Evolutionary conservation across 2,329 filamentous ascomycete genomes (phyloP).

Genomic region (Aschersonia sp.): DNA sequence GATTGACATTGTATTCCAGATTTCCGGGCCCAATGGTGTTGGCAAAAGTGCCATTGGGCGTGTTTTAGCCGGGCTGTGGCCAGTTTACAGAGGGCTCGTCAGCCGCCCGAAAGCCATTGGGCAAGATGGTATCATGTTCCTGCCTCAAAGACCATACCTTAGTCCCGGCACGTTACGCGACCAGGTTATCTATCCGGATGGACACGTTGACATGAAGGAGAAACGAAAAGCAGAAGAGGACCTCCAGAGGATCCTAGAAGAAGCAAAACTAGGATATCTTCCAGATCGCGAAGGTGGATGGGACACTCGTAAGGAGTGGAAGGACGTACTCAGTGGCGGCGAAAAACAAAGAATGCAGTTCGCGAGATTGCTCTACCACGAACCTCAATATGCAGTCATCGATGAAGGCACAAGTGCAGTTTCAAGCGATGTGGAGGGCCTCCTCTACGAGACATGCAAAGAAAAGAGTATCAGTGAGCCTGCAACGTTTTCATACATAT

Average conservation of each 20-base stretch:
- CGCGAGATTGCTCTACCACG: constrained; percentile 81
- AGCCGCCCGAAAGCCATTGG: constrained; percentile 70
- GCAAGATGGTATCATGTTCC: constrained; percentile 92
- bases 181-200: constrained; percentile 95
- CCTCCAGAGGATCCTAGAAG: constrained; percentile 63
- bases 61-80: constrained; percentile 86
- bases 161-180: constrained; percentile 86
- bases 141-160: constrained; percentile 86
- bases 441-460: constrained; percentile 88
- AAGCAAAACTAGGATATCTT: constrained; percentile 76
- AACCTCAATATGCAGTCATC: constrained; percentile 85
- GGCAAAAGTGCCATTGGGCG: constrained; percentile 84
- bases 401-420: constrained; percentile 95
- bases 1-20: constrained; percentile 24
- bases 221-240: constrained; percentile 65
- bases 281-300: constrained; percentile 87
- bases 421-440: constrained; percentile 82
- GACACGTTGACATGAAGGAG: constrained; percentile 83
- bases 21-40: constrained; percentile 88
- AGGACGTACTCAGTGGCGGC: constrained; percentile 90
- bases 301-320: constrained; percentile 97
- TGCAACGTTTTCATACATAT: neutral
- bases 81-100: constrained; percentile 83
- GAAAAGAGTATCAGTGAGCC: constrained; percentile 79
- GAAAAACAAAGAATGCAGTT: constrained; percentile 96